These are phyloP conservation scores for Teunomyces barrocoloradensis DNA, from an alignment of 805 yeast species.

Conservation along the genomic window DNA sequence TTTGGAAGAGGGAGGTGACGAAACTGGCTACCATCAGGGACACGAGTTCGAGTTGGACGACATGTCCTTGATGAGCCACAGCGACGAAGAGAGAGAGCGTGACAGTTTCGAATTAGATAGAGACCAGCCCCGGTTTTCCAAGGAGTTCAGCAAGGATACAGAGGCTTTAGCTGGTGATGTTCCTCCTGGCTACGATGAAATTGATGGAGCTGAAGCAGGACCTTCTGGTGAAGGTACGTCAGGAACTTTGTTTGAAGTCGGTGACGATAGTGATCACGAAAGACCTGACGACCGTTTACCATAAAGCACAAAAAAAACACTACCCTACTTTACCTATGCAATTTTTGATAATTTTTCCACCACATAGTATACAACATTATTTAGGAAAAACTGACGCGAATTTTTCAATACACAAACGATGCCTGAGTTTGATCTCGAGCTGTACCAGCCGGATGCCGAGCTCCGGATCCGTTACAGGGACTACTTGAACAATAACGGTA, in stretches of 20 bases:
- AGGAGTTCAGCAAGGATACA: constrained; percentile 5
- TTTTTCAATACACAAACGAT: not conserved
- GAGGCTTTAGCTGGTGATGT: constrained; percentile 10
- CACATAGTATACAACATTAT: no score
- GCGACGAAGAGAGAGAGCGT: constrained; percentile 33
- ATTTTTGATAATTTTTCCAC: no score
- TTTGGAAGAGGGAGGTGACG: constrained; percentile 57
- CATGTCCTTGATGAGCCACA: constrained; percentile 50
- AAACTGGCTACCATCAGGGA: constrained; percentile 24
- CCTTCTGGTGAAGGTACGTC: constrained; percentile 12
- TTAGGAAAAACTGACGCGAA: not conserved
- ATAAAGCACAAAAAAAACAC: not conserved
- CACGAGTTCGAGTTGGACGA: constrained; percentile 61
- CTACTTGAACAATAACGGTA: constrained; percentile 12
- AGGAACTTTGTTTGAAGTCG: constrained; percentile 42
- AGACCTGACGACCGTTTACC: constrained; percentile 10
- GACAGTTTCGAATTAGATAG: constrained; percentile 40
- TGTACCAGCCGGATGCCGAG: constrained; percentile 4
- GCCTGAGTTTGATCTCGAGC: not conserved
- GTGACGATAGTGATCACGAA: constrained; percentile 23
- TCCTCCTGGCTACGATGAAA: constrained; percentile 34
- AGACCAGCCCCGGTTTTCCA: constrained; percentile 12
- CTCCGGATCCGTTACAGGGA: constrained; percentile 9
- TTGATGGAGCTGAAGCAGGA: not conserved
- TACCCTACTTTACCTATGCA: not conserved